Percentiles rank a stretch among this genome's conserved stretches.
Conservation (phyloP, 2,329 filamentous ascomycete genomes). For the Fusarium sp. region DNA sequence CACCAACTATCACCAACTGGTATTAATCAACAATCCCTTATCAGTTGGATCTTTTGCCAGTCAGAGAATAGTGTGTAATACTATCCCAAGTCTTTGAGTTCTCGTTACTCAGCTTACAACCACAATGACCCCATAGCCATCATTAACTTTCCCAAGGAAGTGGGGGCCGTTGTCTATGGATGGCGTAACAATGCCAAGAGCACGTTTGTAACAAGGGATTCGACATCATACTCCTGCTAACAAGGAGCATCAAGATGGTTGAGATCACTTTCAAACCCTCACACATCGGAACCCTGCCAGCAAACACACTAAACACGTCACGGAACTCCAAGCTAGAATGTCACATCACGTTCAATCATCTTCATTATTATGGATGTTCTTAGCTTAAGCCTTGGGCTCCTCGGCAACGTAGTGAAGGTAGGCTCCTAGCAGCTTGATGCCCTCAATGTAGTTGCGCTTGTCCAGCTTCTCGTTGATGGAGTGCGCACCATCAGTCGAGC, state of each 20-base stretch:
- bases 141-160: background rate
- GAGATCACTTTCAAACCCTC: background rate
- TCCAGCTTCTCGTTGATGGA: conserved; percentile 99
- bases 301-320: background rate
- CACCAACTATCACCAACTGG: background rate
- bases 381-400: conserved; percentile 70
- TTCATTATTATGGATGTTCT: conserved; percentile 4
- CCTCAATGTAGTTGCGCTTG: conserved; percentile 97
- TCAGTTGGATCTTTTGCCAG: background rate
- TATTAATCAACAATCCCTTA: background rate
- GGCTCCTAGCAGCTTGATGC: conserved; percentile 92
- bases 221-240: background rate
- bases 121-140: background rate
- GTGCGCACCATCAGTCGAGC: conserved; percentile 94
- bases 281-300: background rate
- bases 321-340: background rate
- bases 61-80: background rate
- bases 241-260: too few relatives aligned
- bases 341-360: conserved; percentile 25
- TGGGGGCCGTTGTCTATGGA: background rate
- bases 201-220: background rate
- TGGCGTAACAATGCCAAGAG: background rate
- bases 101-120: background rate
- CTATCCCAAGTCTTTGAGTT: too few relatives aligned
- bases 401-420: conserved; percentile 97